Conservation (phyloP, 371 early-diverging fungal genomes). For the Globomyces sp. region DNA sequence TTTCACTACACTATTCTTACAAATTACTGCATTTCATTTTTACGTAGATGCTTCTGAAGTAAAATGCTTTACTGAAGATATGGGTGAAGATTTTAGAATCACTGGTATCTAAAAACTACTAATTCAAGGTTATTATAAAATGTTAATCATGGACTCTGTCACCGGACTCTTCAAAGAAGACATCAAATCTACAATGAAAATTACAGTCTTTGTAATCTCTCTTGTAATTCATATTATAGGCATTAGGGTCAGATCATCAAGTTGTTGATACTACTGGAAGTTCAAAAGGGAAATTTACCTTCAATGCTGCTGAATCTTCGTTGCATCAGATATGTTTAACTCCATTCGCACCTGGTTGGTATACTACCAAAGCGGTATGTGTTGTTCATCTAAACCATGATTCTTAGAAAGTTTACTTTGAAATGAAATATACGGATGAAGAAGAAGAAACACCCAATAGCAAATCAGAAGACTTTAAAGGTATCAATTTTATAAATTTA, state of each 20-base stretch:
- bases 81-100: slow-evolving; percentile 86
- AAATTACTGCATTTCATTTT: slow-evolving; percentile 65
- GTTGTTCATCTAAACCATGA: too few relatives aligned
- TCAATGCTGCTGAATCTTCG: slow-evolving; percentile 10
- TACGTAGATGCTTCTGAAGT: slow-evolving; percentile 83
- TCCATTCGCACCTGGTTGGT: background rate
- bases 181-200: too few relatives aligned
- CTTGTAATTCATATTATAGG: background rate
- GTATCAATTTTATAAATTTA: too few relatives aligned
- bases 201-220: too few relatives aligned
- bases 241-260: background rate
- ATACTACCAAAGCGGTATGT: background rate
- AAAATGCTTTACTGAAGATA: slow-evolving; percentile 93
- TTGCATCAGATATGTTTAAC: slow-evolving; percentile 9
- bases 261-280: background rate
- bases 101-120: slow-evolving; percentile 53
- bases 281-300: slow-evolving; percentile 9
- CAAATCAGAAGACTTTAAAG: too few relatives aligned
- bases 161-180: background rate
- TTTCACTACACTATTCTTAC: too few relatives aligned
- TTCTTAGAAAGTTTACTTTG: background rate
- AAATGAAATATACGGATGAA: slow-evolving; percentile 7
- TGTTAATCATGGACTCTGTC: background rate
- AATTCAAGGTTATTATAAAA: background rate
- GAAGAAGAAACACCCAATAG: background rate